These are phyloP conservation scores for Sabuloglossum arenarium DNA, from an alignment of 495 filamentous ascomycete species.

Conservation along the genomic window DNA sequence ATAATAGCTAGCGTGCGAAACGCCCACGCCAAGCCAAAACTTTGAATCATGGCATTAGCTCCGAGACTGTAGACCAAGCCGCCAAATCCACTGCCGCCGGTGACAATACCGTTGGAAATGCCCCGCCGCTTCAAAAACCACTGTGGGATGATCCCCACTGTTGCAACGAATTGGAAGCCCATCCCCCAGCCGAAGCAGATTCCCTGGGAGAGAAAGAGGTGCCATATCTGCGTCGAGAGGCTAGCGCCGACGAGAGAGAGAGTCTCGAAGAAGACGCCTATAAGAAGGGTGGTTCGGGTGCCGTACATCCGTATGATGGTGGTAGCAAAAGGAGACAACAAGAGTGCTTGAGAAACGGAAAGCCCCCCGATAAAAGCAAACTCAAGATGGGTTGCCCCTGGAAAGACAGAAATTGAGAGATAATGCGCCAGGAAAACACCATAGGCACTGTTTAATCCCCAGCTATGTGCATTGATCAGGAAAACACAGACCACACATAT, in stretches of 20 bases:
- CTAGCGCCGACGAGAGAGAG: slow-evolving; percentile 24
- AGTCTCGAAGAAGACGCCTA: slow-evolving; percentile 22
- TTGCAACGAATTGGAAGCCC: slow-evolving; percentile 28
- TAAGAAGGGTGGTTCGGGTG: slow-evolving; percentile 19
- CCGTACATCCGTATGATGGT: slow-evolving; percentile 16
- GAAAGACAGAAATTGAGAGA: slow-evolving; percentile 22
- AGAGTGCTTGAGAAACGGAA: slow-evolving; percentile 24
- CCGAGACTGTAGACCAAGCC: slow-evolving; percentile 29
- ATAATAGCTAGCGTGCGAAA: slow-evolving; percentile 29
- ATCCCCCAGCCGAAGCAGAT: slow-evolving; percentile 28
- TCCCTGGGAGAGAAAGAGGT: slow-evolving; percentile 30
- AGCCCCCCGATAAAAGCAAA: slow-evolving; percentile 33
- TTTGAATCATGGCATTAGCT: slow-evolving; percentile 24
- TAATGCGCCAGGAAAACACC: slow-evolving; percentile 32
- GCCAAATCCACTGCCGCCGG: slow-evolving; percentile 28
- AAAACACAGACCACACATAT: slow-evolving; percentile 19
- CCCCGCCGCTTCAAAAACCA: slow-evolving; percentile 29
- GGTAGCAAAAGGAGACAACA: slow-evolving; percentile 28
- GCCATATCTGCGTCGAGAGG: slow-evolving; percentile 25
- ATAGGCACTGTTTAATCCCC: slow-evolving; percentile 21
- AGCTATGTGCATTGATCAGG: slow-evolving; percentile 23
- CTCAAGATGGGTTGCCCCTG: slow-evolving; percentile 21
- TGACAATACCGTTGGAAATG: slow-evolving; percentile 27
- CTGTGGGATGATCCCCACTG: slow-evolving; percentile 25
- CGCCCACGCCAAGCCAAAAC: slow-evolving; percentile 25